Evolutionary conservation across 352 stramenopile species (phyloP), one percentile per base, ranked within the genome.

Genomic region (Phytophthora nicotianae): DNA sequence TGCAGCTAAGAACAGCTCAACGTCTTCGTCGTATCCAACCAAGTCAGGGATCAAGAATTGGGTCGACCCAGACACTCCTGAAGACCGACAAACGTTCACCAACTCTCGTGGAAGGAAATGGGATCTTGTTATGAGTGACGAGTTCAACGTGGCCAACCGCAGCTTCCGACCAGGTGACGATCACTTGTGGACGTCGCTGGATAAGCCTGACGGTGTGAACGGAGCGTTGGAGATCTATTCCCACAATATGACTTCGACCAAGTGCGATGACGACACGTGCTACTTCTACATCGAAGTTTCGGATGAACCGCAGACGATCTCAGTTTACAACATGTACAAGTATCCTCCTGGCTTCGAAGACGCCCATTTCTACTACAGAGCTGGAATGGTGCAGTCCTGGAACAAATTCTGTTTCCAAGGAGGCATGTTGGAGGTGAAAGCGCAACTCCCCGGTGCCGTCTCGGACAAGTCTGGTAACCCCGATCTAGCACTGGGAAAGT

Each of bases 161-260:
- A 86, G 62, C 32, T 98, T 98, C 70, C 54, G 76, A 24, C 94
- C 98, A 43, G 95, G 95, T 9, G 64, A 85, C 23, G 96, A 98
- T 74, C 93, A 97, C 33, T 68, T 91, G 26, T 98, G 93, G 93
- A 98, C 92, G 17, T 91, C 93, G 4, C 79, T 97, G 33, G 77
- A 98, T 42, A 98, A 98, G 61, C 97, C 97, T 48, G 93, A 98
- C 66, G 92, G 93, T 57, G 94, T 91, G n/a, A 96, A 96, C 51
- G 81, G 78, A 14, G 93, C 93, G 3, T 73, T 98, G 23, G 90
- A 98, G 40, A 91, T 97, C 61, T 98, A 98, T 75, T 92, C 92
- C 45, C 86, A 88, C 53, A 90, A 83, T 26, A 96, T 96, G 68
- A 81, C 77, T 13, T 85, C 65, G 10, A 87, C 79, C 13, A 80